A percentile compares a stretch with the other conserved stretches of the same genome.
Evolutionary conservation across 163 green algal genomes (phyloP).

Genomic region (Chloroidium sp.): DNA sequence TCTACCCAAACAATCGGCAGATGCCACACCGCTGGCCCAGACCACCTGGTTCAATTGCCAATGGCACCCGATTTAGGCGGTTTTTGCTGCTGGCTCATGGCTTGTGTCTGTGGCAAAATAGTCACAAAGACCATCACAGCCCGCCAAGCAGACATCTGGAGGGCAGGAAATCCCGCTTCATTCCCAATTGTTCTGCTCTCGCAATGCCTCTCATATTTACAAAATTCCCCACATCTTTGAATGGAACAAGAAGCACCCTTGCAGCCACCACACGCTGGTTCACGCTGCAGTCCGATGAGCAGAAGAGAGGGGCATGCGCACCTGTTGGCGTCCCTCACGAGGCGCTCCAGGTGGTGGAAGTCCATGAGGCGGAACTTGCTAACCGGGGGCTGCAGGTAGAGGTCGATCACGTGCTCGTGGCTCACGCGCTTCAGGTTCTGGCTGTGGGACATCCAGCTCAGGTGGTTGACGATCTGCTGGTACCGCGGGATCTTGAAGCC

Average conservation of each 20-base stretch:
- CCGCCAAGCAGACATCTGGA: too few species aligned
- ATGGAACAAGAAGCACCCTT: neutral
- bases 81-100: too few species aligned
- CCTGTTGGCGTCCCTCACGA: constrained; percentile 59
- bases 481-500: constrained; percentile 44
- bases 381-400: constrained; percentile 71
- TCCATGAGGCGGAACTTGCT: constrained; percentile 53
- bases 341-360: constrained; percentile 61
- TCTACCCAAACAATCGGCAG: too few species aligned
- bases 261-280: neutral
- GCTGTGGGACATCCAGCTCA: constrained; percentile 63
- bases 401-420: constrained; percentile 56
- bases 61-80: too few species aligned
- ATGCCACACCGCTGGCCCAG: too few species aligned
- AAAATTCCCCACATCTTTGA: neutral
- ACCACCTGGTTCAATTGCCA: too few species aligned
- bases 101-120: too few species aligned
- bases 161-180: too few species aligned
- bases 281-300: neutral
- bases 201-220: neutral
- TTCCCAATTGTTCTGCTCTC: too few species aligned
- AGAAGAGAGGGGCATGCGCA: constrained; percentile 7
- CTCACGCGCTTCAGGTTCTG: constrained; percentile 50
- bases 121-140: too few species aligned
- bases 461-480: constrained; percentile 52